Evolutionary conservation across 768 basidiomycete genomes (phyloP).

Genomic region (Calocybe indica): DNA sequence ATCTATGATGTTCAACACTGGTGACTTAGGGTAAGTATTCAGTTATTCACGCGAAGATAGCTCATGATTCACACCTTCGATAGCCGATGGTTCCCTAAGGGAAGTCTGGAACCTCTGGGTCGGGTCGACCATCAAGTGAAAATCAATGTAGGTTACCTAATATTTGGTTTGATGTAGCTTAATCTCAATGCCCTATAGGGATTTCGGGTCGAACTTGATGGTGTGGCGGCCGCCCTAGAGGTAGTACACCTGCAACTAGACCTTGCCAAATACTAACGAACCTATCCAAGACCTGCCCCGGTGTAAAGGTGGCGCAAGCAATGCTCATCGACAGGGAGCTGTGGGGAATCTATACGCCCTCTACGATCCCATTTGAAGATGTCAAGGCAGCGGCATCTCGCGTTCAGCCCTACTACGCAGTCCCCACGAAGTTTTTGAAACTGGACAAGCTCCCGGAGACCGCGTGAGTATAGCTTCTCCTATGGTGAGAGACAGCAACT

Average conservation of each 20-base stretch:
- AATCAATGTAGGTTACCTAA: constrained; percentile 26
- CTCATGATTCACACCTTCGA: background rate
- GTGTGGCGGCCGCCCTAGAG: constrained; percentile 56
- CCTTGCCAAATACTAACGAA: background rate
- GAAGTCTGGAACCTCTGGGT: constrained; percentile 51
- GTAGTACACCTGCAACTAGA: constrained; percentile 17
- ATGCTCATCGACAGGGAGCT: constrained; percentile 15
- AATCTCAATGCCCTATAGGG: constrained; percentile 19
- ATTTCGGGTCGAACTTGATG: constrained; percentile 60
- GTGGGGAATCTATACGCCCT: constrained; percentile 15
- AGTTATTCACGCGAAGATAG: background rate
- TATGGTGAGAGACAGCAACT: too few relatives aligned
- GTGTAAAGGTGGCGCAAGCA: constrained; percentile 10
- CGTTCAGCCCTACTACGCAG: constrained; percentile 55
- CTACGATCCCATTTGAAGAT: constrained; percentile 7
- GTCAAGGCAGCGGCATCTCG: constrained; percentile 13
- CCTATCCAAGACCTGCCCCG: constrained; percentile 1
- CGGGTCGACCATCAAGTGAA: constrained; percentile 62
- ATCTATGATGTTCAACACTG: constrained; percentile 56
- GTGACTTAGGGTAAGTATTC: constrained; percentile 39
- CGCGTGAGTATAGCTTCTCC: background rate
- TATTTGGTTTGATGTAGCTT: too few relatives aligned
- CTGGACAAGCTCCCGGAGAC: constrained; percentile 49
- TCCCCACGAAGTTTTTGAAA: constrained; percentile 39
- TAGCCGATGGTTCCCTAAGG: constrained; percentile 45